Conservation (phyloP, 129 eudicot genomes). For the Flaveria brownii region DNA sequence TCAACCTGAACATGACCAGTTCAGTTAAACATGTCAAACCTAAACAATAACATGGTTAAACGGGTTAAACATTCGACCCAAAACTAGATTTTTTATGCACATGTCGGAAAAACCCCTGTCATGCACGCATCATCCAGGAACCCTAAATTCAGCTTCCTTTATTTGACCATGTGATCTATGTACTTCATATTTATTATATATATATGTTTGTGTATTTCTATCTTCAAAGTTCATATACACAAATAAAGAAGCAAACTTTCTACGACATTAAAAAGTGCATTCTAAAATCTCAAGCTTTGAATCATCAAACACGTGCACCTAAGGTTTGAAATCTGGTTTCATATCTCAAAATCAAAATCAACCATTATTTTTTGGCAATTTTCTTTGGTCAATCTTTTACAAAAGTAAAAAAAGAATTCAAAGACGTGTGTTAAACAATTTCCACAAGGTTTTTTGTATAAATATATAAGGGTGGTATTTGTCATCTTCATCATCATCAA, state of each 20-base stretch:
- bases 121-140: constrained; percentile 25
- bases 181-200: background rate
- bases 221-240: constrained; percentile 25
- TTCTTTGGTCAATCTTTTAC: constrained; percentile 42
- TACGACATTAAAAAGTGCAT: constrained; percentile 11
- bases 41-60: too few relatives aligned
- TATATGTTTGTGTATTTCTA: background rate
- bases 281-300: constrained; percentile 44
- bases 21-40: too few relatives aligned
- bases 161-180: constrained; percentile 49
- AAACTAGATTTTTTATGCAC: background rate
- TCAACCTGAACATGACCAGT: too few relatives aligned
- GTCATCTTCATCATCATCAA: constrained; percentile 20
- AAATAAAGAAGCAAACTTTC: constrained; percentile 20
- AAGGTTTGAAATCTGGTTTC: constrained; percentile 27
- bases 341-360: constrained; percentile 19
- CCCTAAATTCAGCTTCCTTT: constrained; percentile 45
- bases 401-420: constrained; percentile 36
- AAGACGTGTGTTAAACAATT: constrained; percentile 34
- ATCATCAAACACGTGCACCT: constrained; percentile 12
- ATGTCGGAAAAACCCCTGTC: too few relatives aligned
- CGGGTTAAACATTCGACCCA: too few relatives aligned
- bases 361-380: background rate
- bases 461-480: constrained; percentile 23
- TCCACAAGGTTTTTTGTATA: constrained; percentile 42